Conservation (phyloP, 495 filamentous ascomycete genomes). For the Talaromyces trachyspermus region DNA sequence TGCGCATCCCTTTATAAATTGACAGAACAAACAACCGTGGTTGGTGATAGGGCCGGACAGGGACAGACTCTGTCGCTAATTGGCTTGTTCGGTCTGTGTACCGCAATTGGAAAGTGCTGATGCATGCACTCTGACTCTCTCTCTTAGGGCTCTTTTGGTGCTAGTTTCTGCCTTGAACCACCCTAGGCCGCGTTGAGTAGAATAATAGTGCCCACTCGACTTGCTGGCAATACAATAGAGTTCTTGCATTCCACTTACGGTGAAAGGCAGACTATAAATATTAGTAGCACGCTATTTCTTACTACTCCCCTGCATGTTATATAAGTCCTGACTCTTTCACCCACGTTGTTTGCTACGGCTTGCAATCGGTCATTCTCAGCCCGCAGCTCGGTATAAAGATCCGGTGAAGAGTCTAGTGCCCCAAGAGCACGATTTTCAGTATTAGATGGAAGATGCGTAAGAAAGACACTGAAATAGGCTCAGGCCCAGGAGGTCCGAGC, state of each 20-base stretch:
- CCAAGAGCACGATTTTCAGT: slow-evolving; percentile 27
- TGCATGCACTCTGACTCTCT: slow-evolving; percentile 13
- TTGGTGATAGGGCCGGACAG: not conserved
- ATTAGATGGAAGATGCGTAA: slow-evolving; percentile 26
- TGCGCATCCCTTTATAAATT: not conserved
- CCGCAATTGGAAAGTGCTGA: slow-evolving; percentile 20
- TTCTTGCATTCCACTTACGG: slow-evolving; percentile 16
- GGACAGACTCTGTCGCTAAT: slow-evolving; percentile 14
- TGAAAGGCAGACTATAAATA: not conserved
- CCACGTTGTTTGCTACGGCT: slow-evolving; percentile 19
- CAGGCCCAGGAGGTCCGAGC: slow-evolving; percentile 12
- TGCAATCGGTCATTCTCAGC: slow-evolving; percentile 24
- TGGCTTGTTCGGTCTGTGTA: slow-evolving; percentile 25
- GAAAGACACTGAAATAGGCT: slow-evolving; percentile 28
- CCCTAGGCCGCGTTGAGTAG: slow-evolving; percentile 14
- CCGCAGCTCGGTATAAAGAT: slow-evolving; percentile 20
- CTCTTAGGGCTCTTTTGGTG: slow-evolving; percentile 15
- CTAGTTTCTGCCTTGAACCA: slow-evolving; percentile 19
- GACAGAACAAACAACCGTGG: not conserved
- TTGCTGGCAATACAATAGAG: slow-evolving; percentile 15
- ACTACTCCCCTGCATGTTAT: slow-evolving; percentile 13
- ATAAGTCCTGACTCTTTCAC: slow-evolving; percentile 22
- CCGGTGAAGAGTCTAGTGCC: slow-evolving; percentile 22
- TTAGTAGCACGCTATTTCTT: slow-evolving; percentile 9
- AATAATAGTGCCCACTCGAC: slow-evolving; percentile 13